Base-by-base conservation (phyloP, 2,329 filamentous ascomycete genomes). In the Fusarium pseudonygamai region DNA sequence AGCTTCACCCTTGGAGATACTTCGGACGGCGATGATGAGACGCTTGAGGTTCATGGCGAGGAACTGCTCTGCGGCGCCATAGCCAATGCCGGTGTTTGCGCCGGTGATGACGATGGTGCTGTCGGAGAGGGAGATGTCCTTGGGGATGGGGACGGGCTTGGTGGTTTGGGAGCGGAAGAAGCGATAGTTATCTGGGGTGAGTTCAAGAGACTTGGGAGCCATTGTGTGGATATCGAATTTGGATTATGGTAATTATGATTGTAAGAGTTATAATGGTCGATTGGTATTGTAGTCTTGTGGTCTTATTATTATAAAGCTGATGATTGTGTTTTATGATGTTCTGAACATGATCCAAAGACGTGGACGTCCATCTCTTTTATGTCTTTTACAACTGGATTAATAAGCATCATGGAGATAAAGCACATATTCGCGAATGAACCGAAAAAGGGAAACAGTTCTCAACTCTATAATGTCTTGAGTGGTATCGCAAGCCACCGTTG, bases 91-190 rank as follows among this genome's bases (percentile, higher is more conserved):
- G 1, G 75, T 78, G 66, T 87, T 89, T 26, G 82, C 78, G 3
- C 87, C 87, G 0, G 87, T 88, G 20, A 89, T 79, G 45, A 89
- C 84, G 52, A 84, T 84, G 1, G 82, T 82, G 64, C 84, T 78
- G 3, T 80, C 79, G 3, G 78, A 73, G 20, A 85, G 72, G 40
- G 79, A 67, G 14, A 73, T 71, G 8, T 65, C 63, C 2, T 68
- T 66, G 5, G 77, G 74, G 3, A 76, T 71, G n/a, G 70, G 71
- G 7, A 72, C 46, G 4, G 75, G 60, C 26, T 72, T 79, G 45
- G 77, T 66, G 46, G 78, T 75, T 45, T 82, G 79, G 15, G 79
- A 79, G 5, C 62, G 53, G 14, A 78, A 28, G 62, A 82, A 82
- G 26, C 26, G 64, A 22, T 64, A 77, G 18, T 59, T 30, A 6